These are phyloP conservation scores for Penicillium egyptiacum DNA, from an alignment of 495 filamentous ascomycete species.

Conservation along the genomic window DNA sequence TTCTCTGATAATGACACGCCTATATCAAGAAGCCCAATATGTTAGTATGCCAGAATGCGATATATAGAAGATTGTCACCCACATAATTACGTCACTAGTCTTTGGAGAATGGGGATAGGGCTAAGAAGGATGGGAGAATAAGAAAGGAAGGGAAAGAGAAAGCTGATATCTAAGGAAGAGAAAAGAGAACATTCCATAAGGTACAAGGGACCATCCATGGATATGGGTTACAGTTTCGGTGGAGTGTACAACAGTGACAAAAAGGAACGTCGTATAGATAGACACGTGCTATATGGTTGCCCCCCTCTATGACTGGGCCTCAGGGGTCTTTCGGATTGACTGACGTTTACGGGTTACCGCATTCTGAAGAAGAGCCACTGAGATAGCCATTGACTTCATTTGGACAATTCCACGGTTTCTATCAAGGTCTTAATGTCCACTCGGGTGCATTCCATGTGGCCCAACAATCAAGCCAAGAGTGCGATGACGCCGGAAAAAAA, in stretches of 20 bases:
- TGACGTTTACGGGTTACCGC: conserved; percentile 4
- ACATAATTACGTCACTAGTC: conserved; percentile 35
- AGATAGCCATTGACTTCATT: conserved; percentile 11
- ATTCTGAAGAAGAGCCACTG: conserved; percentile 4
- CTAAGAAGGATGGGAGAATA: conserved; percentile 1
- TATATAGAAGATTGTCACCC: conserved; percentile 8
- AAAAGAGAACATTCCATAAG: neutral
- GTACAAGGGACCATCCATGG: neutral
- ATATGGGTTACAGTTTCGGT: conserved; percentile 24
- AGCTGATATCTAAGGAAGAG: conserved; percentile 1
- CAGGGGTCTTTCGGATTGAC: neutral
- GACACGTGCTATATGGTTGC: neutral
- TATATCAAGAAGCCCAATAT: conserved; percentile 33
- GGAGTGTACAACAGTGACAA: conserved; percentile 29
- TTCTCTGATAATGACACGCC: conserved; percentile 84
- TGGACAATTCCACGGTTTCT: conserved; percentile 5
- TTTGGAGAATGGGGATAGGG: conserved; percentile 1
- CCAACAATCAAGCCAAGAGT: conserved; percentile 14
- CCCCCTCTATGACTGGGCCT: neutral
- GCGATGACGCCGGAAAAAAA: conserved; percentile 9
- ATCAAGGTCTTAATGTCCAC: conserved; percentile 4
- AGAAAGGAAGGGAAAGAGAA: conserved; percentile 1
- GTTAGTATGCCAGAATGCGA: conserved; percentile 18
- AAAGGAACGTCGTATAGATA: conserved; percentile 10
- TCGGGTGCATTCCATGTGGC: conserved; percentile 20